Base-by-base conservation (phyloP, 2,329 filamentous ascomycete species). In the Talaromyces sp. region DNA sequence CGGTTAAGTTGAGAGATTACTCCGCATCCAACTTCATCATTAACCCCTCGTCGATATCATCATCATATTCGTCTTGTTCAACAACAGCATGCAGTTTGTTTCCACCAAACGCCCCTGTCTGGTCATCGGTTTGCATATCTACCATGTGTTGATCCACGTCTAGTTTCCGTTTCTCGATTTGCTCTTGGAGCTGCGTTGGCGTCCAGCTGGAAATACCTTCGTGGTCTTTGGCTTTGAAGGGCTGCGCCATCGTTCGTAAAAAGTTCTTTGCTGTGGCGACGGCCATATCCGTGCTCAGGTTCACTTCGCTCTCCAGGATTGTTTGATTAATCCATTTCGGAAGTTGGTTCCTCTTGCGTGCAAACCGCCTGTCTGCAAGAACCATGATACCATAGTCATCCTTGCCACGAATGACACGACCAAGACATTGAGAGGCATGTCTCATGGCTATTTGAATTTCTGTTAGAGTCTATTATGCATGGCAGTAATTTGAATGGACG, bases 321-420 rank as follows among this genome's bases (percentile, higher is more conserved):
- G 89, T 92, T 71, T 96, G 89, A 64, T 88, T 90, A 70, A 99
- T 99, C 95, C 95, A 99, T 73, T 96, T 96, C 11, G 95, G 95
- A 29, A 99, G 81, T 76, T 99, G 96, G 3, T 77, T 82, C 41
- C 92, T 84, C 78, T 98, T 98, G 79, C 95, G 96, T 72, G 91
- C 88, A 75, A 97, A 99, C 19, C 95, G 86, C 49, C 91, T 88
- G 74, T 99, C 95, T 2, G 96, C 95, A 29, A 99, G 82, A 4
- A 99, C 93, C 95, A 99, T 99, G 80, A 99, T 91, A n/a, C 95
- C 95, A 75, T 99, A 99, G 75, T 99, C 95, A 71, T 99, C 96
- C 75, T 99, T 99, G 26, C 95, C 95, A 68, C 95, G 84, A 64
- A 99, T 80, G 50, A 99, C 95, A 72, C 95, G 93, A 14, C 95